Conservation (phyloP, 176 grass and related monocot genomes). For the Zizania latifolia region DNA sequence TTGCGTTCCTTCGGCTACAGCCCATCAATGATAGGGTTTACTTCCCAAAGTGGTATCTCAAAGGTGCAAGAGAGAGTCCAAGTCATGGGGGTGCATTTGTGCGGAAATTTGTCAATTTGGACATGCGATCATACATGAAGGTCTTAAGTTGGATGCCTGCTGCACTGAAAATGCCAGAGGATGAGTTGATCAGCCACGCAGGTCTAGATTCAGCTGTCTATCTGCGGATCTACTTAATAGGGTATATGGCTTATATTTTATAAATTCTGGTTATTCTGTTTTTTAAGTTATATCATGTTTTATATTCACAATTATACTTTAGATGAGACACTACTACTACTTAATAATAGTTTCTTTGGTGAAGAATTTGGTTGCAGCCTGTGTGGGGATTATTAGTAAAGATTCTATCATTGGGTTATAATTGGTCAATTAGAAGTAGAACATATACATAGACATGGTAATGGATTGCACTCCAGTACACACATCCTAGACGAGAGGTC, state of each 20-base stretch:
- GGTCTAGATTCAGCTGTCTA: conserved; percentile 95
- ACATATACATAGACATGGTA: neutral
- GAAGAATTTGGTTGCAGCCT: neutral
- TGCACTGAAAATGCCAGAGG: conserved; percentile 95
- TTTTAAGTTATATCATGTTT: conserved; percentile 9
- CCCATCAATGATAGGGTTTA: conserved; percentile 99
- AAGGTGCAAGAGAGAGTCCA: conserved; percentile 87
- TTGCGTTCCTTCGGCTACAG: conserved; percentile 86
- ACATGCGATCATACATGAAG: conserved; percentile 80
- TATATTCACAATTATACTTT: conserved; percentile 1
- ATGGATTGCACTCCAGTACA: neutral
- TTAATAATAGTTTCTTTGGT: neutral
- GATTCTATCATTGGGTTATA: neutral
- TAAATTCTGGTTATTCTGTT: neutral
- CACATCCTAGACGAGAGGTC: neutral
- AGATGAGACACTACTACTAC: neutral
- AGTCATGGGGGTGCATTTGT: conserved; percentile 52
- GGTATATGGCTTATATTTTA: conserved; percentile 43
- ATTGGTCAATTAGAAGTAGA: neutral
- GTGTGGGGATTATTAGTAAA: neutral
- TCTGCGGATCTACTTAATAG: conserved; percentile 91
- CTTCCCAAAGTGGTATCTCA: conserved; percentile 99
- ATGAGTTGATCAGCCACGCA: conserved; percentile 90
- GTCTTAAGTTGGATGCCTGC: conserved; percentile 92
- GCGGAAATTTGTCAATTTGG: conserved; percentile 90